Conservation (phyloP, 1,284 basidiomycete species). For the Ceratobasidium sp. region DNA sequence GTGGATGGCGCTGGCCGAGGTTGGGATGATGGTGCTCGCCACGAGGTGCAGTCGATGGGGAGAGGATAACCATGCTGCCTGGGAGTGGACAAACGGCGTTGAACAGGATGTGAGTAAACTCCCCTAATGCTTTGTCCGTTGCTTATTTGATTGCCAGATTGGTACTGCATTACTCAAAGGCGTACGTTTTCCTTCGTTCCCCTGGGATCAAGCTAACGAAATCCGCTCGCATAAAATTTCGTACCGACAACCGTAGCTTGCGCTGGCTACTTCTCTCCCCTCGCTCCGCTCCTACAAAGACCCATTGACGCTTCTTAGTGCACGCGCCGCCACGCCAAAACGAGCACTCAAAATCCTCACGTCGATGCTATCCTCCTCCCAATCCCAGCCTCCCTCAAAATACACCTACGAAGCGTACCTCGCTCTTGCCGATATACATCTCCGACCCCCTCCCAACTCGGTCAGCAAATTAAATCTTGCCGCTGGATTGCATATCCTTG, state of each 20-base stretch:
- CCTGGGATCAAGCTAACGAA: neutral
- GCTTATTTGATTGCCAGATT: slow-evolving; percentile 48
- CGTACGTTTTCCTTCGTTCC: slow-evolving; percentile 47
- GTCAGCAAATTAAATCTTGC: slow-evolving; percentile 20
- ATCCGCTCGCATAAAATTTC: neutral
- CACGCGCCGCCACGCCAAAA: slow-evolving; percentile 27
- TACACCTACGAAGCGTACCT: slow-evolving; percentile 29
- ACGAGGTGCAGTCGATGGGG: slow-evolving; percentile 52
- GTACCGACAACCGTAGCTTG: slow-evolving; percentile 52
- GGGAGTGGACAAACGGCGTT: slow-evolving; percentile 54
- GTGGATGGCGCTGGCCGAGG: slow-evolving; percentile 69
- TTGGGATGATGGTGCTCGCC: slow-evolving; percentile 62
- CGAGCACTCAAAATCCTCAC: slow-evolving; percentile 19
- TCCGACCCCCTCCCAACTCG: neutral
- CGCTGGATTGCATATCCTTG: slow-evolving; percentile 15
- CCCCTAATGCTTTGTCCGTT: neutral
- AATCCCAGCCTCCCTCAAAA: slow-evolving; percentile 16
- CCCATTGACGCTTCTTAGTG: slow-evolving; percentile 19
- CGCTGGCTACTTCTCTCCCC: slow-evolving; percentile 53
- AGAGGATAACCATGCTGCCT: slow-evolving; percentile 49
- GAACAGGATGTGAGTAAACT: slow-evolving; percentile 57
- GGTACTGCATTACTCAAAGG: slow-evolving; percentile 61
- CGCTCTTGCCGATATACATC: slow-evolving; percentile 23
- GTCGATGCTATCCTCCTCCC: neutral
- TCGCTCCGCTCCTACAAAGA: slow-evolving; percentile 24